Base-by-base conservation (phyloP, 1,284 basidiomycete species). In the Fomitiporia mediterranea region DNA sequence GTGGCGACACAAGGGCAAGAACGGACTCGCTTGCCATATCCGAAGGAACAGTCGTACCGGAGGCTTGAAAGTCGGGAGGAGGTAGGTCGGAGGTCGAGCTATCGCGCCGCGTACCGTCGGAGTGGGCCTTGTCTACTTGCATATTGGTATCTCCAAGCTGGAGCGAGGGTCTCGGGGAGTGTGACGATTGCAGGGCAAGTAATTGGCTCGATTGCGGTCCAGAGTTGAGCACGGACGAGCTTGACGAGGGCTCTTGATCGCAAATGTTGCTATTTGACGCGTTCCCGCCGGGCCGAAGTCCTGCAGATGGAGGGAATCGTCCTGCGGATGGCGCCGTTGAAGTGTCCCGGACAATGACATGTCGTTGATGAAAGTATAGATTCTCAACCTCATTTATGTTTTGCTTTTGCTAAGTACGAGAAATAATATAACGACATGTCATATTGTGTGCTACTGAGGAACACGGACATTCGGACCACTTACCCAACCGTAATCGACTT, bases 401-500 rank as follows among this genome's bases (percentile, higher is more conserved):
- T 68, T 89, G 86, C 50, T 81, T 76, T 83, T 86, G 83, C 85
- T 88, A 57, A n/a, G n/a, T n/a, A n/a, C n/a, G n/a, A n/a, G n/a
- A n/a, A n/a, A 30, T 8, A 15, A 40, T 42, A 40, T 56, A 19
- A 55, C 51, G 47, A 13, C 34, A 39, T 17, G 48, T 23, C 13
- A 35, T 15, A 34, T 5, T 35, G 9, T n/a, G 19, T 34, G 3
- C 13, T 21, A 34, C 19, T 17, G 19, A 47, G 30, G 37, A 39
- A 34, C 32, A 32, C 44, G 49, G 17, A 17, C 7, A 8, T 23
- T n/a, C 32, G 21, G 27, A 57, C 5, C 56, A 72, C 83, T 48
- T 66, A 89, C 87, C 87, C 87, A 90, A 49, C 87, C 87, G 64
- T 88, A 79, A 60, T 90, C 86, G 44, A 90, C 86, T 65, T 90